These are phyloP conservation scores for Eucalyptus leucophloia DNA, from an alignment of 345 rosid species.

Conservation along the genomic window DNA sequence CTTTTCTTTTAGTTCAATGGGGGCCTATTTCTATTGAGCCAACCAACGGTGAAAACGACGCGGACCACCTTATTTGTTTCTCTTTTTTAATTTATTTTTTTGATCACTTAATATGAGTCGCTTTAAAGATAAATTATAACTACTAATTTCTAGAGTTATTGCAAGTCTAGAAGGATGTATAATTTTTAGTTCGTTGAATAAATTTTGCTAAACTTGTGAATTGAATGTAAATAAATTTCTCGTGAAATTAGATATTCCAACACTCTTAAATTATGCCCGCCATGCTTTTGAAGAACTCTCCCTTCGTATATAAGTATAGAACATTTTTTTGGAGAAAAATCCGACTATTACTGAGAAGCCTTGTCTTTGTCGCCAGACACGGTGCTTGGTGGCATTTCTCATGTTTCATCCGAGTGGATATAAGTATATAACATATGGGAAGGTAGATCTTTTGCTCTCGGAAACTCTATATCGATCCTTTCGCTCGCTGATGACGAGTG, in stretches of 20 bases:
- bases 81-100: too few relatives aligned
- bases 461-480: neutral
- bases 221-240: neutral
- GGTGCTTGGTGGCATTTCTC: neutral
- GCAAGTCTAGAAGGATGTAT: neutral
- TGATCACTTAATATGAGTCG: neutral
- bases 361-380: neutral
- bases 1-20: neutral
- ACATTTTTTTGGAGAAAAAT: too few relatives aligned
- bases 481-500: neutral
- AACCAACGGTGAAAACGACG: neutral
- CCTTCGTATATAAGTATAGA: neutral
- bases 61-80: neutral
- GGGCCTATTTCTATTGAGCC: neutral
- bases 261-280: neutral
- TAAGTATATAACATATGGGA: too few relatives aligned
- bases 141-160: fast-evolving
- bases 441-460: neutral
- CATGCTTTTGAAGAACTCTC: neutral
- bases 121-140: neutral
- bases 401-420: neutral
- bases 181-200: neutral
- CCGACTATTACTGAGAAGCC: too few relatives aligned
- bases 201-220: neutral
- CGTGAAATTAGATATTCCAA: neutral